Conservation (phyloP, 257 asterid species). For the Scutellaria minor region DNA sequence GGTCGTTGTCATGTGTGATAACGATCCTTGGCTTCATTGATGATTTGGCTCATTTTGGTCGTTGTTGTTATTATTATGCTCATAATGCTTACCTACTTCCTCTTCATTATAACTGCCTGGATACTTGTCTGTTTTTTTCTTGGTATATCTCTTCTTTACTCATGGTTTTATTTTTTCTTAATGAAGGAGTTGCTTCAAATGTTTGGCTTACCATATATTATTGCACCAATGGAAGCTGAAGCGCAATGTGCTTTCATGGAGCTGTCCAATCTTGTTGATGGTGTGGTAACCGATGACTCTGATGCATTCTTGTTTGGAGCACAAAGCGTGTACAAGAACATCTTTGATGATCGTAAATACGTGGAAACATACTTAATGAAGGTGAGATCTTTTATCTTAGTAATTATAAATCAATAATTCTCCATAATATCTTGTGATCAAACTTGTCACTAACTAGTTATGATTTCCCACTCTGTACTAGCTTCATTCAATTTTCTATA, state of each 20-base stretch:
- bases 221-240: conserved; percentile 99
- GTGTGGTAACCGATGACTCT: conserved; percentile 96
- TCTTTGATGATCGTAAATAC: conserved; percentile 95
- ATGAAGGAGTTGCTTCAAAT: conserved; percentile 95
- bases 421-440: conserved; percentile 4
- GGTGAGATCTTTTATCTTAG: conserved; percentile 45
- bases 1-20: not conserved
- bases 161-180: conserved; percentile 27
- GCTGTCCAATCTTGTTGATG: conserved; percentile 84
- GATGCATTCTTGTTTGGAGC: conserved; percentile 95
- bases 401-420: not conserved
- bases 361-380: conserved; percentile 95
- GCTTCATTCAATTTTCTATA: not conserved
- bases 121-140: not conserved
- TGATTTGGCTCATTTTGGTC: not conserved
- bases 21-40: not conserved
- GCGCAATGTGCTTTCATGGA: conserved; percentile 98
- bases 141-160: not conserved
- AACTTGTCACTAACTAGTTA: not conserved
- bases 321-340: conserved; percentile 84
- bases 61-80: conserved; percentile 20
- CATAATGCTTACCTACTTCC: not conserved
- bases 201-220: conserved; percentile 93
- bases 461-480: not conserved
- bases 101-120: conserved; percentile 22